phyloP scores from a whole-genome alignment of 2,329 filamentous ascomycete species.

The Chrysoporthe deuterocubensis region DNA sequence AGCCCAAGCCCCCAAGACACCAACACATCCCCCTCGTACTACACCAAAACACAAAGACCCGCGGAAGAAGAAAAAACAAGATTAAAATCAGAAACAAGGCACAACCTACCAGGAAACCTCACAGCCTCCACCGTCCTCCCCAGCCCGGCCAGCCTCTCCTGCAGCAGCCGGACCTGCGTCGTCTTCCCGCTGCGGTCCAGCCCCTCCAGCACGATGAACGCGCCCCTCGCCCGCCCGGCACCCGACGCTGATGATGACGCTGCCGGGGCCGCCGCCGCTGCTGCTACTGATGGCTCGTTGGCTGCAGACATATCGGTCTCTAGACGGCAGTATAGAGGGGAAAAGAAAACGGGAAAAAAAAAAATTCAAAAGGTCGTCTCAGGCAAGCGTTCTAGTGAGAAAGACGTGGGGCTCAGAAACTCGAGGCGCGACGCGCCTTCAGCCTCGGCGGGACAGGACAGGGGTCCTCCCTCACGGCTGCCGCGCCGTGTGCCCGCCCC shows the following conservation, averaged over 20 bases:
- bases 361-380: not conserved
- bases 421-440: no score
- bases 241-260: not conserved
- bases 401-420: no score
- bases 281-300: not conserved
- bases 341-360: not conserved
- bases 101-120: slow-evolving; percentile 59
- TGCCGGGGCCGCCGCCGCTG: not conserved
- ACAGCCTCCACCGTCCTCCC: slow-evolving; percentile 56
- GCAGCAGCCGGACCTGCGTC: slow-evolving; percentile 78
- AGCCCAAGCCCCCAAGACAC: no score
- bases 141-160: slow-evolving; percentile 52
- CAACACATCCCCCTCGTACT: no score
- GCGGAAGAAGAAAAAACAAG: not conserved
- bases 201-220: slow-evolving; percentile 84
- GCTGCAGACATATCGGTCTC: not conserved
- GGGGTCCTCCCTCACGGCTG: no score
- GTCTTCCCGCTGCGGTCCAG: slow-evolving; percentile 91
- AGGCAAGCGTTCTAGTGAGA: no score
- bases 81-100: not conserved
- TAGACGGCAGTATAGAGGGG: not conserved
- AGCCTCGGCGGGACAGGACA: no score
- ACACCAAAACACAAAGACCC: not conserved
- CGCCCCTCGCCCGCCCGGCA: slow-evolving; percentile 49
- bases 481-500: no score